Evolutionary conservation across 169 alveolate genomes (phyloP).

Genomic region (Perkinsus chesapeaki): DNA sequence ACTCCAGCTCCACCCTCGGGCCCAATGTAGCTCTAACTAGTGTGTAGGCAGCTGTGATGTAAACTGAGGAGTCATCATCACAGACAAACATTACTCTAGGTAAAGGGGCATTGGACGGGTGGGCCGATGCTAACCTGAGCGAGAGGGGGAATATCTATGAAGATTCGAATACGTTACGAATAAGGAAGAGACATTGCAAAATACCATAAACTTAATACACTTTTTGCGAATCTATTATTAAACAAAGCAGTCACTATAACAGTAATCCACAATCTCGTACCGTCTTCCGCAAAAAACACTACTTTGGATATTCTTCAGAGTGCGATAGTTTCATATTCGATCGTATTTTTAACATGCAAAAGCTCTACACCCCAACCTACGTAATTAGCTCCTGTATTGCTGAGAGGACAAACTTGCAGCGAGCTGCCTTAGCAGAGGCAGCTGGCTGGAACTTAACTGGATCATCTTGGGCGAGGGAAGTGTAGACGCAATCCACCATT

Average conservation of each 20-base stretch:
- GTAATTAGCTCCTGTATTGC: neutral
- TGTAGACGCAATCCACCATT: neutral
- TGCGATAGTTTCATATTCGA: no score
- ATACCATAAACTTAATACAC: no score
- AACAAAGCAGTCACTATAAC: no score
- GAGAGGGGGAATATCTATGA: no score
- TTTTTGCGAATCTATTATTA: no score
- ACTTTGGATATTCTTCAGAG: no score
- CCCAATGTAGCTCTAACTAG: neutral
- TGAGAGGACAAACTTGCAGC: neutral
- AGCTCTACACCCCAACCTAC: neutral
- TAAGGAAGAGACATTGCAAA: no score
- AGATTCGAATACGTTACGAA: no score
- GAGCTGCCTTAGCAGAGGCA: neutral
- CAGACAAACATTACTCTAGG: neutral
- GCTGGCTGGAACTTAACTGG: neutral
- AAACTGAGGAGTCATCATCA: neutral
- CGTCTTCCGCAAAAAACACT: no score
- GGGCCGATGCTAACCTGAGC: neutral
- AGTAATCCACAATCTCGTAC: no score
- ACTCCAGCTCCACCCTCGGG: neutral
- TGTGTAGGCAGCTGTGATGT: neutral
- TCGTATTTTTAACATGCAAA: no score
- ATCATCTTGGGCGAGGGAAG: neutral
- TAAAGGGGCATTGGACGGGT: neutral